phyloP scores from a whole-genome alignment of 305 asterid genomes.

The Fraxinus paxiana region DNA sequence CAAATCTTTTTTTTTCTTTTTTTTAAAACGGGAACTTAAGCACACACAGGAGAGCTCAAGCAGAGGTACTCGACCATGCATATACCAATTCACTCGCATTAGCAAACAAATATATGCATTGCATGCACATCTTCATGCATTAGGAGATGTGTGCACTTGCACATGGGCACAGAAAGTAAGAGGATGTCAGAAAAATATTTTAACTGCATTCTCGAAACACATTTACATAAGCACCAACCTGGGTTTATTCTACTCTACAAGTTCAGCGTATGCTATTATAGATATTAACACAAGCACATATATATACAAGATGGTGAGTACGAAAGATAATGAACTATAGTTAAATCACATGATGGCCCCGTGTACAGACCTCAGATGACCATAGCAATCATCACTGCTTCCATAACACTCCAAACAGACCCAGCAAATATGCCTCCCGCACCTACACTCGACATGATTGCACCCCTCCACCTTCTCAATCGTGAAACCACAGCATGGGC shows the following conservation, averaged over 20 bases:
- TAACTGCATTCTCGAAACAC: background rate
- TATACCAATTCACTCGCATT: background rate
- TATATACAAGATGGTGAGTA: background rate
- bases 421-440: constrained; percentile 89
- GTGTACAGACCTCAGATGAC: constrained; percentile 66
- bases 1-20: background rate
- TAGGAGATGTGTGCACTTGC: background rate
- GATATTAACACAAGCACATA: background rate
- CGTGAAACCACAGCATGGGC: constrained; percentile 65
- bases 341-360: constrained; percentile 29
- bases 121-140: background rate
- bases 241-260: background rate
- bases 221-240: constrained; percentile 14
- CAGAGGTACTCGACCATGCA: background rate
- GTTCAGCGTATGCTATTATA: background rate
- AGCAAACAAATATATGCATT: background rate
- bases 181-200: background rate
- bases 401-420: constrained; percentile 53
- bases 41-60: background rate
- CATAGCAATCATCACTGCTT: constrained; percentile 57
- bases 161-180: background rate
- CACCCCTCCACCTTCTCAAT: constrained; percentile 93
- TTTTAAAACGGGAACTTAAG: background rate
- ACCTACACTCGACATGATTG: constrained; percentile 73
- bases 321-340: background rate